These are phyloP conservation scores for Podospora anserina DNA, from an alignment of 495 filamentous ascomycete genomes.

Conservation along the genomic window DNA sequence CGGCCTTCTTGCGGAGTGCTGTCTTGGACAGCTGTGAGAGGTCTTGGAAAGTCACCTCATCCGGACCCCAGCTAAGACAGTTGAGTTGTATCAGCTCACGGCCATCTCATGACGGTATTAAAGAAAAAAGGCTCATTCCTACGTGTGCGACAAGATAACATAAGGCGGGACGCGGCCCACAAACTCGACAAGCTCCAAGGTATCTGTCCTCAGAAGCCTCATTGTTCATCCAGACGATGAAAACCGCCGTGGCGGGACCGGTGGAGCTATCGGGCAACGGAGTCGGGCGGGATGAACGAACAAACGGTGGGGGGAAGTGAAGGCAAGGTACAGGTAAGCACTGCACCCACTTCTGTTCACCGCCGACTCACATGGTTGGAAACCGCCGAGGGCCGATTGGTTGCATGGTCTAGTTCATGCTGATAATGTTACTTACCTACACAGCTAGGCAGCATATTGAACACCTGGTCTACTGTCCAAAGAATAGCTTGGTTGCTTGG, in stretches of 20 bases:
- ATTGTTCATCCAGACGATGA: not conserved
- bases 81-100: no score
- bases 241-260: not conserved
- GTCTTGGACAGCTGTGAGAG: not conserved
- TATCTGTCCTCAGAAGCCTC: conserved; percentile 10
- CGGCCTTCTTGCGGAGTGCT: conserved; percentile 9
- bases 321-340: no score
- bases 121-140: no score
- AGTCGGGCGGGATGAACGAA: no score
- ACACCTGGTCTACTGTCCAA: no score
- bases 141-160: conserved; percentile 21
- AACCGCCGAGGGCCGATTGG: not conserved
- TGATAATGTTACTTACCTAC: not conserved
- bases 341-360: no score
- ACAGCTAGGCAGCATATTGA: no score
- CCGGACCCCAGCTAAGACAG: conserved; percentile 12
- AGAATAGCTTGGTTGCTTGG: no score
- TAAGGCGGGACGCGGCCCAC: conserved; percentile 7
- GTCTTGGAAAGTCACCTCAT: conserved; percentile 20
- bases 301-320: no score
- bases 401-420: not conserved
- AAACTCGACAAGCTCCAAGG: conserved; percentile 7
- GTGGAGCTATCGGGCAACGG: no score
- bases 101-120: no score
- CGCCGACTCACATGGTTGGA: no score